These are phyloP conservation scores for Phytophthora kernoviae DNA, from an alignment of 352 stramenopile species.

Conservation along the genomic window DNA sequence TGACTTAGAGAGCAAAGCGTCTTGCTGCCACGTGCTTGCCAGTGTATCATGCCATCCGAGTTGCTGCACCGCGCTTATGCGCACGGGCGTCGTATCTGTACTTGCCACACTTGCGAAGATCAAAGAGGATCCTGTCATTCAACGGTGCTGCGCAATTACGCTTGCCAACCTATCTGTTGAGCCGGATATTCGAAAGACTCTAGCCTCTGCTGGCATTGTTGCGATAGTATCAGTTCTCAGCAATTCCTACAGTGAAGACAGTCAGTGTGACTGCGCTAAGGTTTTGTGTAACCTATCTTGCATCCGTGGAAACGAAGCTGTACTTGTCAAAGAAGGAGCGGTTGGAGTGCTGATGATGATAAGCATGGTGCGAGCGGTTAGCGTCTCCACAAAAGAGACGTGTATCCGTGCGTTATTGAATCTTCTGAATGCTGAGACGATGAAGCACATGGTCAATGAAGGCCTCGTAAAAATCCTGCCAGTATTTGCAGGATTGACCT, in stretches of 20 bases:
- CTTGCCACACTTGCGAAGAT: constrained; percentile 61
- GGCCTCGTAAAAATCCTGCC: constrained; percentile 74
- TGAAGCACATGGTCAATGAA: constrained; percentile 67
- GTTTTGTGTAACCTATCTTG: constrained; percentile 78
- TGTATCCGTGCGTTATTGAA: constrained; percentile 73
- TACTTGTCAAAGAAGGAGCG: constrained; percentile 61
- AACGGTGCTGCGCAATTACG: constrained; percentile 72
- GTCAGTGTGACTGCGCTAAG: constrained; percentile 72
- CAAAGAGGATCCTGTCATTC: constrained; percentile 52
- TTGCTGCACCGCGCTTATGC: constrained; percentile 58
- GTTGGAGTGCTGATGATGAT: constrained; percentile 83
- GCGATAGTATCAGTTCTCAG: constrained; percentile 61
- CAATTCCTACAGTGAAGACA: constrained; percentile 86
- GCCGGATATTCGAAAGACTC: constrained; percentile 45
- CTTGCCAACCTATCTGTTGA: constrained; percentile 72
- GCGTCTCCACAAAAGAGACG: constrained; percentile 65
- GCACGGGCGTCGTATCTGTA: constrained; percentile 56
- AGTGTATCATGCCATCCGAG: constrained; percentile 75
- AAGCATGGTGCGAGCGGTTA: constrained; percentile 71
- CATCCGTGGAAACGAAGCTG: constrained; percentile 48
- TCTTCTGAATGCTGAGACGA: constrained; percentile 61
- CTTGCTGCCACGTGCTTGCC: constrained; percentile 75
- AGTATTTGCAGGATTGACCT: constrained; percentile 39
- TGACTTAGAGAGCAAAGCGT: constrained; percentile 72
- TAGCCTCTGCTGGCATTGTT: constrained; percentile 56